Conservation (phyloP, 2,329 filamentous ascomycete genomes). For the Chaetomiaceae sp. region DNA sequence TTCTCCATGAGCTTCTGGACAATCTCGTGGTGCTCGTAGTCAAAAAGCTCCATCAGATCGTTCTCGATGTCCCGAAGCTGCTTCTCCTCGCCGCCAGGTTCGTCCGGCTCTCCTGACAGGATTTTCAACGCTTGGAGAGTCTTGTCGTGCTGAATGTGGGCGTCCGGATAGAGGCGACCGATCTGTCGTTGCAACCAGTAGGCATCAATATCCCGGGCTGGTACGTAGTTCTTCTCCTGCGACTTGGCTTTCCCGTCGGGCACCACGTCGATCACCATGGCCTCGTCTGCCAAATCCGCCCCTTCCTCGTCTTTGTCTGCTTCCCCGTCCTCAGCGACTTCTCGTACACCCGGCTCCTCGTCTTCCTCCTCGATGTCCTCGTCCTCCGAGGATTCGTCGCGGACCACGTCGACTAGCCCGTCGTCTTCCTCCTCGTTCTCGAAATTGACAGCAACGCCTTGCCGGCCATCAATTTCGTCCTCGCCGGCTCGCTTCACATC, state of each 20-base stretch:
- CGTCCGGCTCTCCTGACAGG: conserved; percentile 69
- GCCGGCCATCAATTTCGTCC: conserved; percentile 83
- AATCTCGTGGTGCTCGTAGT: conserved; percentile 92
- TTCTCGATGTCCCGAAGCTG: conserved; percentile 92
- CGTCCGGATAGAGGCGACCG: conserved; percentile 80
- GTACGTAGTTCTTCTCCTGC: conserved; percentile 59
- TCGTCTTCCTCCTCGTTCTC: conserved; percentile 83
- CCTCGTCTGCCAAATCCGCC: conserved; percentile 56
- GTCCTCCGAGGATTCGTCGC: conserved; percentile 80
- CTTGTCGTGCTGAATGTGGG: conserved; percentile 90
- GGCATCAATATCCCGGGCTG: conserved; percentile 88
- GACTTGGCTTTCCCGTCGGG: conserved; percentile 44
- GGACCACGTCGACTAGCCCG: conserved; percentile 75
- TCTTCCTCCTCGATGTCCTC: conserved; percentile 65
- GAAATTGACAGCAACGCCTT: conserved; percentile 96
- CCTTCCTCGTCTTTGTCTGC: conserved; percentile 48
- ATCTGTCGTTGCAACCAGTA: conserved; percentile 97
- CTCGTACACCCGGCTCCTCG: conserved; percentile 52
- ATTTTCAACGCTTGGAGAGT: conserved; percentile 79
- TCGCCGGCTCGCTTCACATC: conserved; percentile 61
- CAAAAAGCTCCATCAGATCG: conserved; percentile 96
- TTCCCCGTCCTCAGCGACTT: conserved; percentile 47
- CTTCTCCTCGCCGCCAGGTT: conserved; percentile 72
- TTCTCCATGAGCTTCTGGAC: conserved; percentile 90
- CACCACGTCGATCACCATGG: conserved; percentile 77